Evolutionary conservation across 192 early-diverging fungal species (phyloP), one percentile per base, ranked within the genome.

Genomic region (Chytriomyces confervae): DNA sequence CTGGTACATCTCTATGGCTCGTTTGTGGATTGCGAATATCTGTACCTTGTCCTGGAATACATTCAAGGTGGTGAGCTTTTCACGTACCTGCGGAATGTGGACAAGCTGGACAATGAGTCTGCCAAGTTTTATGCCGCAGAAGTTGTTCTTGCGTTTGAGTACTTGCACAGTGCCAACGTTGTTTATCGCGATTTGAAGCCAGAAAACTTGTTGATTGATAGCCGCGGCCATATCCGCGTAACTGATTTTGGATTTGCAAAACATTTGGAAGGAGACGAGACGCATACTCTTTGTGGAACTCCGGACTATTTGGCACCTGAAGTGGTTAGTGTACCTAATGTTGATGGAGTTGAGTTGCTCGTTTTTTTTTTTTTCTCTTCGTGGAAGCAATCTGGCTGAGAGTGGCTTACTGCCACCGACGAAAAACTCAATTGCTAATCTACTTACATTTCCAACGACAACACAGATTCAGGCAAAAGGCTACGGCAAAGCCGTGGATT

Each of bases 401-500:
- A 13, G 20, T 57, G 16, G 53, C 53, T 9, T 72, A n/a, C 94
- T 5, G 90, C 84, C 50, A 95, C 95, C 0, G 57, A 7, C 18
- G 4, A 16, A 20, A 16, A 5, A 60, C 16, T 7, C 62, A 20
- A 11, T 23, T 27, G 62, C 23, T 64, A 11, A 94, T 70, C 86
- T 96, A 62, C 92, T 93, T 1, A 94, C 93, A 7, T 94, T 94
- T 11, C 16, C 63, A 44, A 16, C 29, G 11, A 13, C 24, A n/a
- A 10, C 2, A 29, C 16, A 68, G 44, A 79, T 97, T n/a, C 84
- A 92, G 45, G 89, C 89, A 36, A 87, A 29, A 60, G 94, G 93
- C 13, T 98, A 98, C 84, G 92, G 91, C 27, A 94, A 95, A 77
- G 92, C 93, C 7, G 95, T 97, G 1, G 96, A 98, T 84, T 98